Evolutionary conservation across 192 early-diverging fungal species (phyloP).

Genomic region (Cladochytrium replicatum): DNA sequence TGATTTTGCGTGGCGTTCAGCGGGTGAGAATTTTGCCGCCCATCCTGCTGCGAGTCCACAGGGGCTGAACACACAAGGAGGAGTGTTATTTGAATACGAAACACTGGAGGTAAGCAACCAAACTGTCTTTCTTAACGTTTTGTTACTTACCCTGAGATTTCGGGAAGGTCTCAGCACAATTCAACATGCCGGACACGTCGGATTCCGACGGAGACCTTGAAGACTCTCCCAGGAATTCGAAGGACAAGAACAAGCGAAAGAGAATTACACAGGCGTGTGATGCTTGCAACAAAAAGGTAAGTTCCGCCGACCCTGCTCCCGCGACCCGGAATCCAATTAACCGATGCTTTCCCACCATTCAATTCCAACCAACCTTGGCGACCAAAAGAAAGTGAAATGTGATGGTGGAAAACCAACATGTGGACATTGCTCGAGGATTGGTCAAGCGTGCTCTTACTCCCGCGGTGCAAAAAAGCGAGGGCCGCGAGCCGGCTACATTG

Average conservation of each 20-base stretch:
- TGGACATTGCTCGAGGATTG: conserved; percentile 63
- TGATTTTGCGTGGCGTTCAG: too few relatives aligned
- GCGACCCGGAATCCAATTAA: not conserved
- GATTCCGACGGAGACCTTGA: too few relatives aligned
- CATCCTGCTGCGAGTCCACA: too few relatives aligned
- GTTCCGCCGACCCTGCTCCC: not conserved
- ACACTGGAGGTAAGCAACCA: too few relatives aligned
- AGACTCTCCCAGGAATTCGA: too few relatives aligned
- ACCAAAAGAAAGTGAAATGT: conserved; percentile 69
- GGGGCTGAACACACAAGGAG: too few relatives aligned
- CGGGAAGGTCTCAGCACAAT: too few relatives aligned
- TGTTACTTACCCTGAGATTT: too few relatives aligned
- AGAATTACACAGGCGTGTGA: conserved; percentile 63
- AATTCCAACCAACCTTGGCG: not conserved
- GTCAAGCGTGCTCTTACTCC: conserved; percentile 63
- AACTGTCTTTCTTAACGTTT: too few relatives aligned
- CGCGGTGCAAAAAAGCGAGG: conserved; percentile 83
- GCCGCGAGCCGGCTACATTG: conserved; percentile 72
- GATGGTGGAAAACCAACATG: conserved; percentile 75
- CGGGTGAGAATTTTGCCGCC: too few relatives aligned
- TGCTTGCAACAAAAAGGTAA: conserved; percentile 51
- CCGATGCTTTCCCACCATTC: not conserved
- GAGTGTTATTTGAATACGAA: too few relatives aligned
- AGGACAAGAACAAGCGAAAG: conserved; percentile 41
- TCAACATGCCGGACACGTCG: too few relatives aligned